Base-by-base conservation (phyloP, 164 flowering plant species). In the Vitis vinifera region DNA sequence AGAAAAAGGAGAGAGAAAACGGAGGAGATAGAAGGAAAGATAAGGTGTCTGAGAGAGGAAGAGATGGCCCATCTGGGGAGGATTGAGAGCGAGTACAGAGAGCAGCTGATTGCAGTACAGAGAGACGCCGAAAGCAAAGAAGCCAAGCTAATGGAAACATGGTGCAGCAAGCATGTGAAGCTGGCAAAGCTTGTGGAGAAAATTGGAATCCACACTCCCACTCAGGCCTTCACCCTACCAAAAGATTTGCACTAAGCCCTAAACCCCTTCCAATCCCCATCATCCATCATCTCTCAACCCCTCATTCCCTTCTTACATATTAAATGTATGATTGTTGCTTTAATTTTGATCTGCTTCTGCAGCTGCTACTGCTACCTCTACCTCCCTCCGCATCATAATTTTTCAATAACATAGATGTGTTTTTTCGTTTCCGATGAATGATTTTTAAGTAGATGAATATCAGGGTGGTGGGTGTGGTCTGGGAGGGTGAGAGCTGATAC, bases 21-120 rank as follows among this genome's bases (percentile, higher is more conserved):
- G 82, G 86, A 80, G 62, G 82, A 81, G 65, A 60, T 78, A 12
- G 86, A 83, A 51, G 71, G 72, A 3, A 79, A 76, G 76, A 81
- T 83, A 1, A 72, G 69, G 70, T 13, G 63, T 7, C 51, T 81
- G 59, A 74, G 84, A 53, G 84, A 80, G 44, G 86, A 81, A 29
- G 82, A 81, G 66, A 60, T 31, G 67, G 74, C 66, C 1, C 69
- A 12, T 56, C 9, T 80, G 17, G 71, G 70, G 5, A 68, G 67
- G 59, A 64, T 83, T 23, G 83, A 80, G 62, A 64, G 13, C 12
- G 84, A 80, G 57, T 76, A 68, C 57, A 72, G 73, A 57, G 82
- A 80, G 23, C 77, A 83, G 73, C 63, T 78, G 47, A 52, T 10
- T 31, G 71, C 60, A 3, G 52, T 80, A 59, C 73, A 71, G 64